Evolutionary conservation across 31 red algal species (phyloP), one percentile per base, ranked within the genome.

Genomic region (Bonnemaisonia californica): DNA sequence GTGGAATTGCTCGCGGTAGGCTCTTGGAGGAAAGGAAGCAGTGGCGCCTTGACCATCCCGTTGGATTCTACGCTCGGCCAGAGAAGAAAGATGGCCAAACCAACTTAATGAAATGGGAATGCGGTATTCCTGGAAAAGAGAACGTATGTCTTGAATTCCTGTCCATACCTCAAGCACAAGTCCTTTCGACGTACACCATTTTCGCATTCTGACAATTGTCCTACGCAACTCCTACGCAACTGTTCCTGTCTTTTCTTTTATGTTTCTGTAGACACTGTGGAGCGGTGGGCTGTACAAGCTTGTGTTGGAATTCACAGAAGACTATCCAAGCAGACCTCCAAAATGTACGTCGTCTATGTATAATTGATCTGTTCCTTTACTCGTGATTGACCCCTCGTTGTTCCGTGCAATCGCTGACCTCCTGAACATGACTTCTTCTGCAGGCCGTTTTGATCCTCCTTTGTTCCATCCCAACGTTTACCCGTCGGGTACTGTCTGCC

Each of bases 401-500:
- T n/a, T n/a, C n/a, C n/a, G n/a, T n/a, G n/a, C n/a, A n/a, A n/a
- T n/a, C n/a, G n/a, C n/a, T n/a, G n/a, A n/a, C n/a, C n/a, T n/a
- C n/a, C n/a, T n/a, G n/a, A n/a, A n/a, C n/a, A n/a, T n/a, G n/a
- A n/a, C n/a, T n/a, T n/a, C n/a, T n/a, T n/a, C n/a, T n/a, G 38
- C 34, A 93, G 91, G 81, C 68, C 86, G 89, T 16, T 98, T 98
- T 64, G 63, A 57, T 35, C 95, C 95, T 3, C 95, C 95, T 22
- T 60, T 98, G 33, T 98, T 98, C 71, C 95, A 98, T 61, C 95
- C 95, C 42, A 98, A 98, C 76, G 92, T 98, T 21, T 98, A 92
- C 86, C 95, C 95, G 26, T 98, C 95, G 2, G 95, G 95, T 21
- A 98, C 95, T 40, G 95, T 98, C 1, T 98, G 95, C 57, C 75